These are phyloP conservation scores for Macrophomina phaseolina DNA, from an alignment of 2,329 filamentous ascomycete species.

Conservation along the genomic window DNA sequence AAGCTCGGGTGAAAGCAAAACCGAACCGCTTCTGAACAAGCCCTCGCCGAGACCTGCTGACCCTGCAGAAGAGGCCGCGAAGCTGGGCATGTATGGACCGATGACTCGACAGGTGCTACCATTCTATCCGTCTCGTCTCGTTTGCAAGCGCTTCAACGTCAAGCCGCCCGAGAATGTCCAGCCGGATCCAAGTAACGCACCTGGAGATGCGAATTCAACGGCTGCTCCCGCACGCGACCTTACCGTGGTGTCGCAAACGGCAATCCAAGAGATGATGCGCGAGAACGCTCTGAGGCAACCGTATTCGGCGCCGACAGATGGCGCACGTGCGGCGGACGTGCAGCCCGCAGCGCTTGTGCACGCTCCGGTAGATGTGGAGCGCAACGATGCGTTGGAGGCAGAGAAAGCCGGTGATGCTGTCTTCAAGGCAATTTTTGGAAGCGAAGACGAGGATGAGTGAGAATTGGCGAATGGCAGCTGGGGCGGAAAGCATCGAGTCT, in stretches of 20 bases:
- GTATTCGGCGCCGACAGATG: constrained; percentile 28
- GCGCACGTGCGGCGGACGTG: constrained; percentile 24
- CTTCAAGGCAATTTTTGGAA: constrained; percentile 92
- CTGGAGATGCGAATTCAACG: constrained; percentile 27
- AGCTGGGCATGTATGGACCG: constrained; percentile 88
- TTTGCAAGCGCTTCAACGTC: constrained; percentile 98
- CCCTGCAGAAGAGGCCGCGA: constrained; percentile 84
- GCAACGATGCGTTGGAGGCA: constrained; percentile 79
- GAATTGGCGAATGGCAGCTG: background rate
- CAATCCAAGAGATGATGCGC: constrained; percentile 51
- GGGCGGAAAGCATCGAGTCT: background rate
- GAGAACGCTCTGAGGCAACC: constrained; percentile 35
- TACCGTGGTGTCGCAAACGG: constrained; percentile 60
- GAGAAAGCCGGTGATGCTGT: constrained; percentile 78
- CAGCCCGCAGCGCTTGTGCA: constrained; percentile 30
- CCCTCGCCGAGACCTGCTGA: constrained; percentile 68
- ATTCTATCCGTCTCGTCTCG: constrained; percentile 79
- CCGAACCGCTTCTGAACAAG: constrained; percentile 43
- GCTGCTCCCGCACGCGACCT: constrained; percentile 34
- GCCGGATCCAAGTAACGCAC: constrained; percentile 14
- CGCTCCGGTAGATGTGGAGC: constrained; percentile 68
- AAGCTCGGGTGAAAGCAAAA: constrained; percentile 33
- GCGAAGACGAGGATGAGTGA: constrained; percentile 72
- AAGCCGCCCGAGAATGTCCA: constrained; percentile 61
- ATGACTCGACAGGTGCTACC: constrained; percentile 76